phyloP scores from a whole-genome alignment of 2,329 filamentous ascomycete species.

The Fusarium beomiforme region DNA sequence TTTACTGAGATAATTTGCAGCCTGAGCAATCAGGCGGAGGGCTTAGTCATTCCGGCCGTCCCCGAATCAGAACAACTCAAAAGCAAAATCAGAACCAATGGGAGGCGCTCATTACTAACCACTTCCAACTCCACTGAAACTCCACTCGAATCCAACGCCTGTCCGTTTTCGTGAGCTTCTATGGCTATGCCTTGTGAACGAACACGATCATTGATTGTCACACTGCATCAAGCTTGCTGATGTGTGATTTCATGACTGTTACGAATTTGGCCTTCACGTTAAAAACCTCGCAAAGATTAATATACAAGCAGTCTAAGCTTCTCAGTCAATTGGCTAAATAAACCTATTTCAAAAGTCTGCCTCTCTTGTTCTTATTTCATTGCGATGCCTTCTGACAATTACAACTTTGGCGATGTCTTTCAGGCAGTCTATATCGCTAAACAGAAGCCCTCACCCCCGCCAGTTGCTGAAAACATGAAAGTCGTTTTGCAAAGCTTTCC shows the following conservation, averaged over 20 bases:
- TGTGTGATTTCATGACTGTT: not conserved
- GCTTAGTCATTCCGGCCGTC: constrained; percentile 55
- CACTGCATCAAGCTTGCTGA: constrained; percentile 3
- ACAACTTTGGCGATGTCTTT: constrained; percentile 52
- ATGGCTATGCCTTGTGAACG: constrained; percentile 9
- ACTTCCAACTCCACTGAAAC: constrained; percentile 7
- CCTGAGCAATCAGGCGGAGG: constrained; percentile 53
- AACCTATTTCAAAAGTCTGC: constrained; percentile 10
- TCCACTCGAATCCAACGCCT: constrained; percentile 28
- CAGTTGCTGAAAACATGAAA: constrained; percentile 48
- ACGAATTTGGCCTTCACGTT: not conserved
- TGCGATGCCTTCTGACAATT: constrained; percentile 42
- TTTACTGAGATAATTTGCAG: constrained; percentile 57
- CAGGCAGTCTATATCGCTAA: constrained; percentile 51
- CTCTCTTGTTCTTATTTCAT: constrained; percentile 8
- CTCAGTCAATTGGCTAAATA: constrained; percentile 14
- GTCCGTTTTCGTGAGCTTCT: constrained; percentile 29
- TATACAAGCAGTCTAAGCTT: not conserved
- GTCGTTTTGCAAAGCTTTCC: constrained; percentile 66
- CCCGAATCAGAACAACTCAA: constrained; percentile 49
- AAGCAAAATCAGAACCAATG: constrained; percentile 46
- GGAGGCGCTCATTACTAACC: constrained; percentile 48
- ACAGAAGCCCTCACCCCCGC: constrained; percentile 47
- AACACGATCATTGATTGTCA: constrained; percentile 5
- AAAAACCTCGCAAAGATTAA: not conserved